Base-by-base conservation (phyloP, 1,284 basidiomycete genomes). In the Irpex rosettiformis region DNA sequence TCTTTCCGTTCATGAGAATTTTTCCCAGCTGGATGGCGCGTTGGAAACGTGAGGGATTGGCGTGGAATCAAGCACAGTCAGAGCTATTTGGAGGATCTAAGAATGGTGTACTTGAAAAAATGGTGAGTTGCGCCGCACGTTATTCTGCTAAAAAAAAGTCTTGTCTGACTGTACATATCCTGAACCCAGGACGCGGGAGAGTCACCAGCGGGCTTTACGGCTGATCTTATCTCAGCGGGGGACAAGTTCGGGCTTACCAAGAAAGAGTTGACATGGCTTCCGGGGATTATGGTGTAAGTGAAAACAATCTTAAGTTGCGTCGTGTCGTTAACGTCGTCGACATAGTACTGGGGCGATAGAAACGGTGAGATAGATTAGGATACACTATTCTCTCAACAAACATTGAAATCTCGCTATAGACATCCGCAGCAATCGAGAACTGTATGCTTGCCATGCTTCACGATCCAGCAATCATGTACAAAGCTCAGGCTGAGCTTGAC, bases 31-130 rank as follows among this genome's bases (percentile, higher is more conserved):
- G 54, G 54, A 52, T 59, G 10, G 30, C 58, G 5, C 48, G 48
- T 27, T 59, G 58, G 58, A 59, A 59, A 54, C 37, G 58, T 30
- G 54, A 59, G 21, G 58, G 54, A 21, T 30, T 47, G n/a, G 54
- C 29, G 33, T 59, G 54, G 54, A 37, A 55, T 30, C 33, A 51
- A 28, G 16, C 4, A 4, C 53, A 59, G 47, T 55, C 58, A 21
- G 28, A 57, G 27, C 52, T 60, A 37, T 54, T 57, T n/a, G 43
- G 49, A 24, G 42, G 28, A n/a, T 51, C 48, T 13, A 27, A 25
- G 13, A 11, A 25, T 1, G 13, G 13, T 51, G 48, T 51, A 6
- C 22, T 11, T 13, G 13, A 24, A 4, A 29, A 8, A 3, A 29
- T 51, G 1, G 48, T 51, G 28, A 21, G 48, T 28, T 27, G 6